Percentiles rank a stretch among this genome's conserved stretches.
Conservation (phyloP, 352 stramenopile genomes). For the Phytopythium aichiense region DNA sequence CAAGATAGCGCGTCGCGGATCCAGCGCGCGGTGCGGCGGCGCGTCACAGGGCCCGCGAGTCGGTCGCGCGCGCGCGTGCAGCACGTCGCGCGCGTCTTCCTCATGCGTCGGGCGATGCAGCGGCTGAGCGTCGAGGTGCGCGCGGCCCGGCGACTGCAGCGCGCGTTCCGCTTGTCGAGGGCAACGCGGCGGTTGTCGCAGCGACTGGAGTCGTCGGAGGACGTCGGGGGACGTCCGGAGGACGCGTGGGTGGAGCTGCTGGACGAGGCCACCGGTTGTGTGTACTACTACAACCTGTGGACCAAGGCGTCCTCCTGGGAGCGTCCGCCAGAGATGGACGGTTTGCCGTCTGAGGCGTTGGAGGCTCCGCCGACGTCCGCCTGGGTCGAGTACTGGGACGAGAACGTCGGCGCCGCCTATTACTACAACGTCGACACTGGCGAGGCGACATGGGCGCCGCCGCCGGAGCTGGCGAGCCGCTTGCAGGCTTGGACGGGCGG, state of each 20-base stretch:
- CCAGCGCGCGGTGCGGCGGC: conserved; percentile 30
- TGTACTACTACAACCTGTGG: conserved; percentile 66
- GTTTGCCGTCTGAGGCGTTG: not conserved
- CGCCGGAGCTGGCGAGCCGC: conserved; percentile 13
- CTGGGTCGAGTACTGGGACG: conserved; percentile 76
- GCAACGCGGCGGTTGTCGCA: conserved; percentile 34
- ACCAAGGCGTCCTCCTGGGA: conserved; percentile 58
- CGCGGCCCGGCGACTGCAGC: conserved; percentile 41
- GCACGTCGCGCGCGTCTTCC: conserved; percentile 32
- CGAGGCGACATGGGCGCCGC: conserved; percentile 61
- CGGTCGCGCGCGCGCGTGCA: conserved; percentile 18
- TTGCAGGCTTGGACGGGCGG: conserved; percentile 11
- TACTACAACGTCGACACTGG: conserved; percentile 70
- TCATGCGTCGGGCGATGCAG: conserved; percentile 23
- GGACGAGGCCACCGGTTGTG: conserved; percentile 53
- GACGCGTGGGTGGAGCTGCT: conserved; percentile 63
- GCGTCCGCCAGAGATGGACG: conserved; percentile 26
- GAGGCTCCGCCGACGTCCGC: conserved; percentile 10
- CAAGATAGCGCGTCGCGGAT: conserved; percentile 29
- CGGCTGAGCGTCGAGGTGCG: conserved; percentile 17
- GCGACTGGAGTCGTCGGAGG: conserved; percentile 19
- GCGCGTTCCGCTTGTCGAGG: conserved; percentile 45
- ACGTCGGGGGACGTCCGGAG: not conserved
- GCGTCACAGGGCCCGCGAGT: conserved; percentile 11
- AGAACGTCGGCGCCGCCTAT: conserved; percentile 56